Evolutionary conservation across 495 filamentous ascomycete species (phyloP), one percentile per base, ranked within the genome.

Genomic region (Tuber borchii): DNA sequence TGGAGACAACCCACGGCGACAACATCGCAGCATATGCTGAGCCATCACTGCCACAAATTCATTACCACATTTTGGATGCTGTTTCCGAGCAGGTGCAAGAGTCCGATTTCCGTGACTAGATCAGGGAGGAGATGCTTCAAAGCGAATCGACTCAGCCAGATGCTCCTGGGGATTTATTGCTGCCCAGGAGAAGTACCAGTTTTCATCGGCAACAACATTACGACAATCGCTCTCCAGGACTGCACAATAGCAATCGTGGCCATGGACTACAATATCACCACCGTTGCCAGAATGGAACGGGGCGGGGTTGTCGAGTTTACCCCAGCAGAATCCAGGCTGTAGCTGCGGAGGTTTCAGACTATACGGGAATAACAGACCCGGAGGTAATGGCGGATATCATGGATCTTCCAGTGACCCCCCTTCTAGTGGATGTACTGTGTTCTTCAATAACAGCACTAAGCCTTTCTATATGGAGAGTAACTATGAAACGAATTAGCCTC

Each of bases 401-500:
- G 73, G 9, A 73, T 74, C 70, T 56, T 79, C 17, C 76, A 73
- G 8, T 70, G 75, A 37, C 76, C 73, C 73, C 26, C 69, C 76
- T 14, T 68, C 77, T 43, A 40, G 72, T 34, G 45, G 45, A 5
- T 76, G 78, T 20, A 61, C 71, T 19, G 72, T 68, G 8, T 75
- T 73, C 40, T 73, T 74, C 34, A 70, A 72, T n/a, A 79, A 37
- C 34, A 42, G 39, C 22, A 43, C 70, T 42, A 73, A 79, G 31
- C 39, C 43, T 43, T 68, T 75, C 37, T 71, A 76, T 51, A 56
- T 76, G 0, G 78, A 75, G 26, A 71, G 73, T 22, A 79, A 71
- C 37, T 72, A 73, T 7, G 78, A 79, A 43, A 42, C 76, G 14
- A 74, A 79, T 79, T 42, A 65, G 0, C 78, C 77, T 48, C 40